Evolutionary conservation across 805 yeast genomes (phyloP).

Genomic region (Saccharomycopsis lassenensis): DNA sequence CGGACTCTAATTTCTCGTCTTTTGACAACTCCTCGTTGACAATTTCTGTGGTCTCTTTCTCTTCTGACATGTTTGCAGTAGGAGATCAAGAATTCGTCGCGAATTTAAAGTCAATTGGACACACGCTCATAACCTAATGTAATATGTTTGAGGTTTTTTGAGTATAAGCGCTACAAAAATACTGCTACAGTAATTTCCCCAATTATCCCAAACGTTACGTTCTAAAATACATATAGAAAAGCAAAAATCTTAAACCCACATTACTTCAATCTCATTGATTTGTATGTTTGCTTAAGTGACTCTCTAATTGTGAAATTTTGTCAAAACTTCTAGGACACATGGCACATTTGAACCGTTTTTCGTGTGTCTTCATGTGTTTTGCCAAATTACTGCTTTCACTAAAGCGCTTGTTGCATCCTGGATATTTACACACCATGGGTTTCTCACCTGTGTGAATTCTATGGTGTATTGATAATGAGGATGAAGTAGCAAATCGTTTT

Average conservation of each 20-base stretch:
- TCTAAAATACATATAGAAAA: too few species aligned
- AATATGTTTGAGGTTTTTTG: too few species aligned
- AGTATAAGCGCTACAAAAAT: too few species aligned
- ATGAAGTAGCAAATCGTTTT: constrained; percentile 70
- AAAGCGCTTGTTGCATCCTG: constrained; percentile 74
- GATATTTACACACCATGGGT: constrained; percentile 70
- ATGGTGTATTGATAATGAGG: constrained; percentile 72
- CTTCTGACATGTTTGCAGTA: constrained; percentile 23
- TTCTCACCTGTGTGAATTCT: constrained; percentile 87
- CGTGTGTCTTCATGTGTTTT: constrained; percentile 79
- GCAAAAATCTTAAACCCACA: too few species aligned
- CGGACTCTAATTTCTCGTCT: constrained; percentile 60
- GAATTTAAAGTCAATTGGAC: too few species aligned
- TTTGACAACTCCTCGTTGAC: constrained; percentile 29
- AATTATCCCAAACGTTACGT: too few species aligned
- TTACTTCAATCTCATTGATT: too few species aligned
- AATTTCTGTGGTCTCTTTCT: constrained; percentile 24
- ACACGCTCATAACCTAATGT: too few species aligned
- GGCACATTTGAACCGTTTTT: constrained; percentile 23
- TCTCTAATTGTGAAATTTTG: constrained; percentile 10
- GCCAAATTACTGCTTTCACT: constrained; percentile 83
- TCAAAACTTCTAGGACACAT: constrained; percentile 17
- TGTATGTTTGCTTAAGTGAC: constrained; percentile 15
- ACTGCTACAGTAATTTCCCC: too few species aligned
- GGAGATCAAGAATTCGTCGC: too few species aligned